A percentile compares a stretch with the other conserved stretches of the same genome.
These are phyloP conservation scores for Penicillium paneum DNA, from an alignment of 2,329 filamentous ascomycete species.

Conservation along the genomic window DNA sequence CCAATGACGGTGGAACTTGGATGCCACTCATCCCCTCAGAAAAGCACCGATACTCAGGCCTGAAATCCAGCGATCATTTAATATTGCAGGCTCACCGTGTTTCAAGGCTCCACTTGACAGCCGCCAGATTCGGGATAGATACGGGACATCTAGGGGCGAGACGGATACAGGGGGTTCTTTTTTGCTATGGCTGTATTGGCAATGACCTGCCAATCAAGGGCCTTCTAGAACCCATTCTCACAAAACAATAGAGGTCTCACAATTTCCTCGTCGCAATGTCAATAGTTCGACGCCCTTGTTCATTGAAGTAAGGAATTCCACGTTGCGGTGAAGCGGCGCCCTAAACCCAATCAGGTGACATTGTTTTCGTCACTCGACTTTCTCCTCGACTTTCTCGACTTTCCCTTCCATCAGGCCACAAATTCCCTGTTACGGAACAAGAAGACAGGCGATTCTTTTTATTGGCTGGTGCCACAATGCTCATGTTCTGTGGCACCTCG, in stretches of 20 bases:
- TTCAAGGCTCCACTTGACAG: slow-evolving; percentile 7
- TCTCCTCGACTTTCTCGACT: slow-evolving; percentile 9
- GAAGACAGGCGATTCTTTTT: neutral
- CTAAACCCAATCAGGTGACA: slow-evolving; percentile 28
- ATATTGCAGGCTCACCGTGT: slow-evolving; percentile 4
- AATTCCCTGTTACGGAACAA: slow-evolving; percentile 7
- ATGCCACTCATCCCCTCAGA: too few species aligned
- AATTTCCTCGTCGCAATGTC: neutral
- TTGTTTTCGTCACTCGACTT: slow-evolving; percentile 25
- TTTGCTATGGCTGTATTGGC: neutral
- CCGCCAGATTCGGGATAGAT: slow-evolving; percentile 1
- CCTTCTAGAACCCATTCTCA: neutral
- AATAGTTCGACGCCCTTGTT: neutral
- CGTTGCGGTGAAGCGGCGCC: slow-evolving; percentile 26
- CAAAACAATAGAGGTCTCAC: neutral
- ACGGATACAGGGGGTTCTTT: neutral
- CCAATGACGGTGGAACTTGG: slow-evolving; percentile 18
- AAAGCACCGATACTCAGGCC: too few species aligned
- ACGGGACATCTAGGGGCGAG: neutral
- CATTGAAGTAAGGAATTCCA: slow-evolving; percentile 12
- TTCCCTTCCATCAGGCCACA: slow-evolving; percentile 10
- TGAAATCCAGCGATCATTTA: neutral
- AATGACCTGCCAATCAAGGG: neutral
- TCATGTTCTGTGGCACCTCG: slow-evolving; percentile 26
- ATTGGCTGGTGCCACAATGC: slow-evolving; percentile 34